Percentiles rank a stretch among this genome's conserved stretches.
phyloP scores from a whole-genome alignment of 306 rosid genomes.

The Prunus mume region DNA sequence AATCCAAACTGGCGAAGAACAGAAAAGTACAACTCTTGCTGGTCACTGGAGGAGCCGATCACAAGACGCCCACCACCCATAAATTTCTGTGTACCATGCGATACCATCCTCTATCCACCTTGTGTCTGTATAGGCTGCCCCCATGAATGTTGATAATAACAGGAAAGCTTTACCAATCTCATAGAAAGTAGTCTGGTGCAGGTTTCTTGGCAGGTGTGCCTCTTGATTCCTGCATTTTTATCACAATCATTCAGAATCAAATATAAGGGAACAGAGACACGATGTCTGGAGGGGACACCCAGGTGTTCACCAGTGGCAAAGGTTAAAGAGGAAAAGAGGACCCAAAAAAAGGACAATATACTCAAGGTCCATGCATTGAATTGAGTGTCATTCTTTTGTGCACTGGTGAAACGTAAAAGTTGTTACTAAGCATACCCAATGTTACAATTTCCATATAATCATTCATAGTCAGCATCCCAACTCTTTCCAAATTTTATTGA shows the following conservation, averaged over 20 bases:
- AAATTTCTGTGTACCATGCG: slow-evolving; percentile 13
- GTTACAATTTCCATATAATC: not conserved
- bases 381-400: not conserved
- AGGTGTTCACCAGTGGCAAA: not conserved
- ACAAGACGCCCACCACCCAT: slow-evolving; percentile 21
- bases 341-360: not conserved
- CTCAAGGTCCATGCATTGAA: not conserved
- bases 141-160: slow-evolving; percentile 30
- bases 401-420: not conserved
- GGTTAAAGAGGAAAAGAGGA: not conserved
- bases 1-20: slow-evolving; percentile 26
- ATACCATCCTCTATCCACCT: slow-evolving; percentile 27
- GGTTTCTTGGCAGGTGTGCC: slow-evolving; percentile 87
- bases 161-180: slow-evolving; percentile 24
- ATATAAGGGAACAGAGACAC: not conserved
- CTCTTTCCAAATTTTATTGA: not conserved
- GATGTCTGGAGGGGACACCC: not conserved
- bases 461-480: not conserved
- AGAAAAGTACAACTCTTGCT: slow-evolving; percentile 34
- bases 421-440: not conserved
- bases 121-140: slow-evolving; percentile 26
- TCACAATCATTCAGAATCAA: slow-evolving; percentile 9
- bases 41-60: slow-evolving; percentile 19
- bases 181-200: slow-evolving; percentile 96
- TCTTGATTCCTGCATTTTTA: slow-evolving; percentile 75